Evolutionary conservation across 2,329 filamentous ascomycete genomes (phyloP), one percentile per base, ranked within the genome.

Genomic region (Cercospora brassicicola): DNA sequence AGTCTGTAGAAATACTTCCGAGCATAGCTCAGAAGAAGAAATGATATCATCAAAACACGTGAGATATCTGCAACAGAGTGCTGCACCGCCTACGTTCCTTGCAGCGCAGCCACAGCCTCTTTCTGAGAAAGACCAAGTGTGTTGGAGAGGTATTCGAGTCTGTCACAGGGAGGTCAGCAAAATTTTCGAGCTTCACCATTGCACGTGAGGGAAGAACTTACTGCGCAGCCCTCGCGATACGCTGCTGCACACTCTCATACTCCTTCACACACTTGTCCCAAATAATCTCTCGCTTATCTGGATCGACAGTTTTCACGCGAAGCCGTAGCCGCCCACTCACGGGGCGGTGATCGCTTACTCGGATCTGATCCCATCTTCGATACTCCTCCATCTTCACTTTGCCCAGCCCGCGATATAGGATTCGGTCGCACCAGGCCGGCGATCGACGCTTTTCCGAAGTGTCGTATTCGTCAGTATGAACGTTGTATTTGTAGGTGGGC

Each of bases 401-500:
- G 30, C 92, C 92, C 11, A 90, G 81, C 23, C 93, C 93, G 23
- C 94, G 87, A 74, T 93, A 96, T n/a, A 99, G 82, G 42, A 99
- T 82, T 39, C 95, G 88, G 82, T 99, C 95, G 78, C 95, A 99
- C 95, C 95, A 99, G 0, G 95, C 95, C 0, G 95, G 95, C 23
- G 92, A 91, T 60, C 95, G 88, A 79, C 92, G 92, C 84, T 99
- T 99, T 79, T 99, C 95, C 48, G 75, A 77, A 0, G 91, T 91
- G 78, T 99, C 95, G 79, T 98, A 99, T 6, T 88, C 91, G 77
- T 98, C 94, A 0, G 93, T 96, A 15, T 94, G 94, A 0, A 98
- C 93, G 74, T 99, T 95, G 79, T 99, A 99, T 79, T 99, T 99
- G 84, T 99, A 99, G 0, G 95, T 99, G 0, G 95, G 95, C 7